Evolutionary conservation across 108 stramenopile species (phyloP).

Genomic region (Nannochloropsis oceanica): DNA sequence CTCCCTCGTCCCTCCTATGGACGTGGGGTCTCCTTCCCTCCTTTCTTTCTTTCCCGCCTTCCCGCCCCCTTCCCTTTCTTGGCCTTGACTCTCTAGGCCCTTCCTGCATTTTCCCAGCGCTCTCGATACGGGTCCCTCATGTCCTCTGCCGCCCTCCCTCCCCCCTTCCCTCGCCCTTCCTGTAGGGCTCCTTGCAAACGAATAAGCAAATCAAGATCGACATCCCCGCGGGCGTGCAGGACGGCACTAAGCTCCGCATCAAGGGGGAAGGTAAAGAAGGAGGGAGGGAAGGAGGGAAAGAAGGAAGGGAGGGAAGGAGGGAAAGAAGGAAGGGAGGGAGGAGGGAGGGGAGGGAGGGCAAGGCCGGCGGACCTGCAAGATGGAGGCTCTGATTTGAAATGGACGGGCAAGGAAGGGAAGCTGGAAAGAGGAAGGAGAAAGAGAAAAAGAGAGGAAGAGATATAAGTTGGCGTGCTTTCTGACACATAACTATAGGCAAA

Average conservation of each 20-base stretch:
- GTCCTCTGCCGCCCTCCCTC: not conserved
- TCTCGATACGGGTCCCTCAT: too few relatives aligned
- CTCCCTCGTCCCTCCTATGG: too few relatives aligned
- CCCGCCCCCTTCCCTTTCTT: not conserved
- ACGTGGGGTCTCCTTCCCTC: too few relatives aligned
- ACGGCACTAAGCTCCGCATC: conserved; percentile 86
- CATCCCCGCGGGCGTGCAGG: conserved; percentile 26
- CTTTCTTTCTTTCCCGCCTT: not conserved
- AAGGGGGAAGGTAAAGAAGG: conserved; percentile 55
- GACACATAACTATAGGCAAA: not conserved
- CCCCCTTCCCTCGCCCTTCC: not conserved
- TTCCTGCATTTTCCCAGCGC: too few relatives aligned
- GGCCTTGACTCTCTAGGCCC: too few relatives aligned
- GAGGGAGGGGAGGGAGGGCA: not conserved
- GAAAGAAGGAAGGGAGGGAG: not conserved
- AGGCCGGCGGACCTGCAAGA: too few relatives aligned
- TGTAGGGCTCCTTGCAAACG: not conserved
- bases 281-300: not conserved
- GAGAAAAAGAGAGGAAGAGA: not conserved
- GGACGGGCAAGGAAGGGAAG: not conserved
- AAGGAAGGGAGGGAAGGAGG: not conserved
- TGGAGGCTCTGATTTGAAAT: not conserved
- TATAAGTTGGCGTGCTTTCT: not conserved
- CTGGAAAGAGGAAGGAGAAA: not conserved
- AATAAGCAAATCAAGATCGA: not conserved